These are phyloP conservation scores for Solanum paucissectum DNA, from an alignment of 257 asterid genomes.

Conservation along the genomic window DNA sequence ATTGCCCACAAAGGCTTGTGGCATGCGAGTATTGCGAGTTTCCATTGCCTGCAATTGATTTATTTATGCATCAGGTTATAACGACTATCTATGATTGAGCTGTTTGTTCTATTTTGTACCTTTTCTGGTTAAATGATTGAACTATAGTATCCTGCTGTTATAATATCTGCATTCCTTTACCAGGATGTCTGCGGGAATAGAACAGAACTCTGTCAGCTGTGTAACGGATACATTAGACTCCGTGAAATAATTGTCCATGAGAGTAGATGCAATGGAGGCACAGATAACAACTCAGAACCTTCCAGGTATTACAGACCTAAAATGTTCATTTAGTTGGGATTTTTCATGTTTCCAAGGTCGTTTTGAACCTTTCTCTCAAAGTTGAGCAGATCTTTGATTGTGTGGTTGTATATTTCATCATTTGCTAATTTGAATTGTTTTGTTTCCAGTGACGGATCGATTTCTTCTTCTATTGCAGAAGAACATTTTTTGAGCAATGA, in stretches of 20 bases:
- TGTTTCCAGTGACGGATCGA: constrained; percentile 64
- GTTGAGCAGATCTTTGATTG: not conserved
- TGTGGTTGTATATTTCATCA: not conserved
- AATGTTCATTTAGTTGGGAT: constrained; percentile 1
- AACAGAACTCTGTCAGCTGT: constrained; percentile 63
- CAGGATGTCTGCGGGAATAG: constrained; percentile 98
- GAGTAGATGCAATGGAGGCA: constrained; percentile 45
- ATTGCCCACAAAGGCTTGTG: constrained; percentile 80
- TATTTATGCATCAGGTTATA: constrained; percentile 83
- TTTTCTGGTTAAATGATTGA: not conserved
- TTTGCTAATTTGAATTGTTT: constrained; percentile 7
- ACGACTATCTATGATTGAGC: not conserved
- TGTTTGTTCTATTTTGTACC: not conserved
- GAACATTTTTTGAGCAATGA: constrained; percentile 88
- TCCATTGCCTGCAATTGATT: constrained; percentile 89
- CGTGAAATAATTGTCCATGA: constrained; percentile 63
- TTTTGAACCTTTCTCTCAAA: not conserved
- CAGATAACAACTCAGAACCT: constrained; percentile 54
- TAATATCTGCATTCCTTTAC: constrained; percentile 3
- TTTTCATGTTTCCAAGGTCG: not conserved
- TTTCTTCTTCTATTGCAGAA: constrained; percentile 67
- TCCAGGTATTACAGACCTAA: constrained; percentile 47
- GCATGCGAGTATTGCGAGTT: constrained; percentile 90
- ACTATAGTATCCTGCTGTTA: not conserved
- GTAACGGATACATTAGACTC: constrained; percentile 75